These are phyloP conservation scores for Leccinum pachyderme DNA, from an alignment of 1,284 basidiomycete genomes.

Conservation along the genomic window DNA sequence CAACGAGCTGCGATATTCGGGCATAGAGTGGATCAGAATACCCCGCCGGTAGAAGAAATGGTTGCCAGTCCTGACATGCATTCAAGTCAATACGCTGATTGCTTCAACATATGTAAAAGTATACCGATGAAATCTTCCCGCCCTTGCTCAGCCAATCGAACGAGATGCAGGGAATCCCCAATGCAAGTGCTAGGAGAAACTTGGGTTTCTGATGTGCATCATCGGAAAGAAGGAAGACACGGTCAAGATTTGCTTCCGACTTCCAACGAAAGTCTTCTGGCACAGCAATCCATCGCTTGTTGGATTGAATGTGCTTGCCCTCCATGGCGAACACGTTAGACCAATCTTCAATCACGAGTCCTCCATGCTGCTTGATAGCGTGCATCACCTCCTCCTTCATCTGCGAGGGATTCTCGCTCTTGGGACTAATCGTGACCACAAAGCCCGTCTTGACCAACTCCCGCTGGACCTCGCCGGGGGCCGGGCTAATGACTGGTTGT, in stretches of 20 bases:
- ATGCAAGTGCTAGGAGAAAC: conserved; percentile 75
- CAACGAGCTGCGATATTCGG: conserved; percentile 67
- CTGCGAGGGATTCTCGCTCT: conserved; percentile 25
- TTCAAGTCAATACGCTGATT: conserved; percentile 1
- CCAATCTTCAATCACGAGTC: conserved; percentile 64
- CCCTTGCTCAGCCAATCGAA: conserved; percentile 50
- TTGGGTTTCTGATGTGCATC: conserved; percentile 69
- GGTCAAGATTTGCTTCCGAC: conserved; percentile 42
- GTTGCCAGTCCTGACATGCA: conserved; percentile 52
- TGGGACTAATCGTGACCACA: conserved; percentile 46
- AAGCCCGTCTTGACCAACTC: conserved; percentile 47
- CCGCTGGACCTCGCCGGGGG: conserved; percentile 34
- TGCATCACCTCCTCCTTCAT: conserved; percentile 42
- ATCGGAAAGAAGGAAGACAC: conserved; percentile 70
- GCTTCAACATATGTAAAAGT: conserved; percentile 3
- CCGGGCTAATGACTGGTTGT: conserved; percentile 30
- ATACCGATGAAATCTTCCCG: conserved; percentile 37
- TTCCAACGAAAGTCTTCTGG: conserved; percentile 48
- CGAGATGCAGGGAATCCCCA: conserved; percentile 84
- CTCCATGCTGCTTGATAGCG: conserved; percentile 55
- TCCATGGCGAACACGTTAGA: conserved; percentile 61
- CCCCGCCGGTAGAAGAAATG: conserved; percentile 69
- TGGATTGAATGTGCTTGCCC: conserved; percentile 41
- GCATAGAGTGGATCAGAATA: conserved; percentile 50
- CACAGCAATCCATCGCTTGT: conserved; percentile 52